These are phyloP conservation scores for Suhomyces maxii DNA, from an alignment of 1,139 yeast genomes.

Conservation along the genomic window DNA sequence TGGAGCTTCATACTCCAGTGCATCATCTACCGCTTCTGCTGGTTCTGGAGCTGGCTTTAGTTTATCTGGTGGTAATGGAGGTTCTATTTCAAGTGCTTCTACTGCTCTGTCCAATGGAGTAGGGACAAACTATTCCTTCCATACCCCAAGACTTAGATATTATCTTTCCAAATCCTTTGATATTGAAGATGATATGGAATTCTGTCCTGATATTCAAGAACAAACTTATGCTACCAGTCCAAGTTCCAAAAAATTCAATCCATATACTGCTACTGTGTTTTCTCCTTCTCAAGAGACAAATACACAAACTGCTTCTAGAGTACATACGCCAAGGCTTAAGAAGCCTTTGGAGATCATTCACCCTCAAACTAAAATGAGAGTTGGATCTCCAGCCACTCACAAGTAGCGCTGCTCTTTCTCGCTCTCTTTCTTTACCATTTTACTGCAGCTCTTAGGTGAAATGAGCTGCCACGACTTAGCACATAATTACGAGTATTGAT, in stretches of 20 bases:
- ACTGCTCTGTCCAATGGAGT: conserved; percentile 9
- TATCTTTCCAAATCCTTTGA: conserved; percentile 61
- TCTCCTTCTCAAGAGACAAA: conserved; percentile 36
- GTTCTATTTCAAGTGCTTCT: conserved; percentile 11
- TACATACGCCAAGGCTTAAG: conserved; percentile 57
- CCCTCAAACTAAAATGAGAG: conserved; percentile 72
- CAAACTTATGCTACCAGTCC: conserved; percentile 16
- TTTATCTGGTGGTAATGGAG: conserved; percentile 1
- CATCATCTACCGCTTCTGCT: conserved; percentile 19
- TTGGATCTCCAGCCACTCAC: conserved; percentile 52
- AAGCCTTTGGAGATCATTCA: conserved; percentile 74
- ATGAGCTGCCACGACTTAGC: neutral
- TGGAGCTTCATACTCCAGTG: conserved; percentile 12
- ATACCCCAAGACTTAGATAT: conserved; percentile 46
- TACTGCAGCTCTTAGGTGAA: neutral
- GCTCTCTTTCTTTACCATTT: neutral
- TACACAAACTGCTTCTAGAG: conserved; percentile 21
- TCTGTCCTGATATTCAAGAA: conserved; percentile 57
- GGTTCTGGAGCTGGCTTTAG: conserved; percentile 3
- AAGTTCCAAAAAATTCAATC: conserved; percentile 47
- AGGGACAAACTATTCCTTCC: conserved; percentile 30
- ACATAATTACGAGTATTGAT: conserved; percentile 3
- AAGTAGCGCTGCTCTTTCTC: neutral
- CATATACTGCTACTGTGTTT: conserved; percentile 58
- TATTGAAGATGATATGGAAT: conserved; percentile 64